phyloP scores from a whole-genome alignment of 1,139 yeast species.

The Pichia terricola region DNA sequence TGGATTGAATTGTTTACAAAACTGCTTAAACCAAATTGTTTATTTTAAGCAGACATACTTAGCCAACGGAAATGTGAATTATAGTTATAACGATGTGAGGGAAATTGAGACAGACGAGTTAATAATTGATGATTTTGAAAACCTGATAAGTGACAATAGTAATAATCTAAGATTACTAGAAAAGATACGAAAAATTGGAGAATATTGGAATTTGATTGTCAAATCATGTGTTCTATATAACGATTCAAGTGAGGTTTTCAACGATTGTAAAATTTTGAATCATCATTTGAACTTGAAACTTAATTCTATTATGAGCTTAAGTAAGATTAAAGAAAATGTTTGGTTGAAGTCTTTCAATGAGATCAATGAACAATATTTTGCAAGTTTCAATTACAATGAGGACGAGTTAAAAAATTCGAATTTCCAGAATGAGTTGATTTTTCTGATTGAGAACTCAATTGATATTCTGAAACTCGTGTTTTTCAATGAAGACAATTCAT shows the following conservation, averaged over 20 bases:
- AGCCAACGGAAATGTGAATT: neutral
- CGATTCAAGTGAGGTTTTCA: constrained; percentile 19
- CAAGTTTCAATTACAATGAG: constrained; percentile 20
- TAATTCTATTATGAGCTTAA: constrained; percentile 21
- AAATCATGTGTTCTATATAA: constrained; percentile 21
- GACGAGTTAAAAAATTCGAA: constrained; percentile 17
- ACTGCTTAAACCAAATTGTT: constrained; percentile 29
- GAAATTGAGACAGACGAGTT: neutral
- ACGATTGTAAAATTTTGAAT: constrained; percentile 25
- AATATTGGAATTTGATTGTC: constrained; percentile 25
- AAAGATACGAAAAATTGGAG: constrained; percentile 14
- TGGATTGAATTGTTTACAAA: constrained; percentile 31
- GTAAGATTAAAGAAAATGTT: constrained; percentile 26
- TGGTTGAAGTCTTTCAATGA: constrained; percentile 27
- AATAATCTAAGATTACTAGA: too few species aligned
- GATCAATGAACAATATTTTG: constrained; percentile 23
- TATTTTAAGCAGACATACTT: constrained; percentile 13
- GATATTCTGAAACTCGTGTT: constrained; percentile 22
- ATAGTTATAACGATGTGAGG: neutral
- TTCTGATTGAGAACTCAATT: constrained; percentile 20
- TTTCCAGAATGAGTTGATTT: constrained; percentile 17
- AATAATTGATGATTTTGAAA: constrained; percentile 9
- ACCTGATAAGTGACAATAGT: constrained; percentile 3
- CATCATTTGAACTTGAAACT: constrained; percentile 24
- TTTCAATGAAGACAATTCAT: constrained; percentile 17